Conservation (phyloP, 2,329 filamentous ascomycete species). For the Phoma sp. region DNA sequence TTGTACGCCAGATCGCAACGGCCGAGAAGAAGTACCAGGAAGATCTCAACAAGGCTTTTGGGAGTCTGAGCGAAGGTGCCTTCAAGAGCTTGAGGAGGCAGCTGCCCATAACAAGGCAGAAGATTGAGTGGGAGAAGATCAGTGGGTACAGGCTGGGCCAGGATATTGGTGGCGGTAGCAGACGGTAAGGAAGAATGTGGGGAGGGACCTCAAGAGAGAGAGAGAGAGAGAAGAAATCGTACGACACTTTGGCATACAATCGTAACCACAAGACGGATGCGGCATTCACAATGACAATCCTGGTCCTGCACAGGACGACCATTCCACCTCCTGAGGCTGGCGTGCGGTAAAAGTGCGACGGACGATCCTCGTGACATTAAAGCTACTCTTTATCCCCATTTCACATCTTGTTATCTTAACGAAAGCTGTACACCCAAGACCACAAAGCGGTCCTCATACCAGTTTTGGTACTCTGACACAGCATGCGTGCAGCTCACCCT, state of each 20-base stretch:
- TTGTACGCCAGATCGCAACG: conserved; percentile 77
- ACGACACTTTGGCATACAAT: background rate
- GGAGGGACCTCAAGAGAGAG: background rate
- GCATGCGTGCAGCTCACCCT: too few species aligned
- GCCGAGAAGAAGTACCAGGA: conserved; percentile 95
- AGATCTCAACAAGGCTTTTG: conserved; percentile 90
- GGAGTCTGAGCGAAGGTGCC: conserved; percentile 85
- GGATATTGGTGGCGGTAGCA: conserved; percentile 56
- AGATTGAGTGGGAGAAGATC: conserved; percentile 99
- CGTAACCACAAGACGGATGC: background rate
- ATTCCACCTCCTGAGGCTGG: too few species aligned
- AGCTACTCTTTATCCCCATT: too few species aligned
- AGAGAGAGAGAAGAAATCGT: background rate
- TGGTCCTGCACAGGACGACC: too few species aligned
- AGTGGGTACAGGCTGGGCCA: conserved; percentile 76
- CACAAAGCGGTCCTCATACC: too few species aligned
- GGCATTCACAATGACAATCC: background rate
- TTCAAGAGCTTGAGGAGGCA: conserved; percentile 94
- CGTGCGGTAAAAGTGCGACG: too few species aligned
- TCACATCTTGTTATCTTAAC: too few species aligned
- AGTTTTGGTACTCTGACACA: too few species aligned
- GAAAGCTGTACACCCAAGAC: too few species aligned
- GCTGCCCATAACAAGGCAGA: conserved; percentile 94
- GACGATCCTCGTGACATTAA: too few species aligned
- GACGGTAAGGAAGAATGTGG: conserved; percentile 6